Conservation (phyloP, 495 filamentous ascomycete species). For the Penicillium subrubescens region DNA sequence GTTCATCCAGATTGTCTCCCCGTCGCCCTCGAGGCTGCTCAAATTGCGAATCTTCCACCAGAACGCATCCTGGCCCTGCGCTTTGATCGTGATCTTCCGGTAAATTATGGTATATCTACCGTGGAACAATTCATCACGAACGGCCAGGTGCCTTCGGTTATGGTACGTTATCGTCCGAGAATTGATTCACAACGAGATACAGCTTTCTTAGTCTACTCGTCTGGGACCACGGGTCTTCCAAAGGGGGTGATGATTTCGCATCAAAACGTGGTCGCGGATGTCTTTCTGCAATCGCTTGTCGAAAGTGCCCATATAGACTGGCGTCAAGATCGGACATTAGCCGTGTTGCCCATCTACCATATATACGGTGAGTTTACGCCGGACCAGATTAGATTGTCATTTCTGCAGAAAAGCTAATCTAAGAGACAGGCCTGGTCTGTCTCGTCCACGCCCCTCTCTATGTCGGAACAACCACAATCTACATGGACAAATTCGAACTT, state of each 20-base stretch:
- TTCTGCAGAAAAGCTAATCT: background rate
- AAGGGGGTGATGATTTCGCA: constrained; percentile 87
- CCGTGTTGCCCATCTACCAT: background rate
- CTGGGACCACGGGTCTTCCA: constrained; percentile 81
- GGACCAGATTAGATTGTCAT: background rate
- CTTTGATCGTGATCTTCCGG: constrained; percentile 45
- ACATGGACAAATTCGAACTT: background rate
- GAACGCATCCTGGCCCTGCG: constrained; percentile 64
- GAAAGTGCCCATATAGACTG: background rate
- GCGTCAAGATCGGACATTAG: background rate
- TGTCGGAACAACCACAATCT: background rate
- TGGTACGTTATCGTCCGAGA: background rate
- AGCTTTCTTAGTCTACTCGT: constrained; percentile 72
- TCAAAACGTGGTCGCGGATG: constrained; percentile 9
- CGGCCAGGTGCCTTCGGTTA: constrained; percentile 31
- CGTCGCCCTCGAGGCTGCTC: constrained; percentile 63
- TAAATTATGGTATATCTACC: constrained; percentile 32
- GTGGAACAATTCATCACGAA: background rate
- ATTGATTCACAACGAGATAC: constrained; percentile 25
- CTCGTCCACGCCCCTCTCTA: background rate
- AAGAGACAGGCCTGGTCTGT: background rate
- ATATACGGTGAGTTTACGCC: background rate
- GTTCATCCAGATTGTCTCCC: background rate
- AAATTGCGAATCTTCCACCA: constrained; percentile 61
- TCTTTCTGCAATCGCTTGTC: background rate